A percentile compares a stretch with the other conserved stretches of the same genome.
Evolutionary conservation across 202 grass and related monocot genomes (phyloP).

Genomic region (Eragrostis tef): DNA sequence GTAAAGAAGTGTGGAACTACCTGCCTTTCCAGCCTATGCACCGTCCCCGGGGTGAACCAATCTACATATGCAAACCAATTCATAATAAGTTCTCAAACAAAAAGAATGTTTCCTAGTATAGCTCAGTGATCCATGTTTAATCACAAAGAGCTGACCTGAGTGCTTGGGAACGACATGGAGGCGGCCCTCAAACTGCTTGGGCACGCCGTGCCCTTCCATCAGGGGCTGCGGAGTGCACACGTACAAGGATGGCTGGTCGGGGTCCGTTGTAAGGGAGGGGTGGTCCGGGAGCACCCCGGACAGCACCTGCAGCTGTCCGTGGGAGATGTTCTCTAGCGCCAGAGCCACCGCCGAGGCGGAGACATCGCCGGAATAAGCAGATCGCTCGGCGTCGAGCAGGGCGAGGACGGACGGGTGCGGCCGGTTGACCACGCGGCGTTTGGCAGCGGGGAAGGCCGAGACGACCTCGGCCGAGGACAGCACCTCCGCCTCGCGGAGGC

Average conservation of each 20-base stretch:
- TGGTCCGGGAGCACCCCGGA: constrained; percentile 71
- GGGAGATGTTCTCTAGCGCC: constrained; percentile 76
- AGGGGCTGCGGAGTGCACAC: constrained; percentile 66
- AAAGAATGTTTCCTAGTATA: neutral
- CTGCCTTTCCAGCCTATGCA: constrained; percentile 86
- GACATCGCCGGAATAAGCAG: constrained; percentile 3
- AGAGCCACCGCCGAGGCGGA: neutral
- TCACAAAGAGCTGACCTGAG: constrained; percentile 51
- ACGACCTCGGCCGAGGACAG: constrained; percentile 56
- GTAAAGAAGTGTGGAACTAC: constrained; percentile 90
- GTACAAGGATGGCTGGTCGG: constrained; percentile 64
- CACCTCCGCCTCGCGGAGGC: constrained; percentile 65
- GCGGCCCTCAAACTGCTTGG: constrained; percentile 59
- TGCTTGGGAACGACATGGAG: constrained; percentile 73
- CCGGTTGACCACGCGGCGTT: constrained; percentile 66
- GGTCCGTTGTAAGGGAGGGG: constrained; percentile 49
- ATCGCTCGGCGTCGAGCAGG: constrained; percentile 61
- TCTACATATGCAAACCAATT: constrained; percentile 59
- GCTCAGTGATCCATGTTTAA: neutral
- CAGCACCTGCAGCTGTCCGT: constrained; percentile 79
- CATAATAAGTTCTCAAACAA: constrained; percentile 15
- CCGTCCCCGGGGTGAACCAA: constrained; percentile 74
- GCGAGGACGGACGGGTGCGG: constrained; percentile 70
- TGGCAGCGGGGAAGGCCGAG: constrained; percentile 59
- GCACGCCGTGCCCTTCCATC: constrained; percentile 80